Evolutionary conservation across 78 protist species (phyloP).

Genomic region (Dictyostelium citrinum): DNA sequence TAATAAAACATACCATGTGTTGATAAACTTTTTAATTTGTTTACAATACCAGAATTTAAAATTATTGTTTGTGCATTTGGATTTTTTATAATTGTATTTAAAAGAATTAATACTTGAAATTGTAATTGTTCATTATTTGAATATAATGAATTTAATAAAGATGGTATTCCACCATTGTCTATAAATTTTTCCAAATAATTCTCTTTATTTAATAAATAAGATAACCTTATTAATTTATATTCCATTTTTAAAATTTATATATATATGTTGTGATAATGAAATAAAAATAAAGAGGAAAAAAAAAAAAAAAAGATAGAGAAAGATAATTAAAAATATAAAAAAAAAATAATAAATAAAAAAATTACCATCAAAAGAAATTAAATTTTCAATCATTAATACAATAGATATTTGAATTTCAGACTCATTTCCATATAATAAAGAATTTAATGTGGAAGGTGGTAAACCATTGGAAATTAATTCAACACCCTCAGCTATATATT

Average conservation of each 20-base stretch:
- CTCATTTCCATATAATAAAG: conserved; percentile 50
- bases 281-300: neutral
- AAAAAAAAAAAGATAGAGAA: neutral
- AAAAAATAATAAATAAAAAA: neutral
- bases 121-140: conserved; percentile 67
- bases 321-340: neutral
- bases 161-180: conserved; percentile 22
- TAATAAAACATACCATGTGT: conserved; percentile 37
- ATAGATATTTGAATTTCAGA: conserved; percentile 28
- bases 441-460: neutral
- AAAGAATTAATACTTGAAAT: conserved; percentile 16
- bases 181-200: conserved; percentile 17
- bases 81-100: conserved; percentile 24
- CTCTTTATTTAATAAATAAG: conserved; percentile 9
- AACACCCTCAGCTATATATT: conserved; percentile 28
- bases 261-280: too few relatives aligned
- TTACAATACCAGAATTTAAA: conserved; percentile 40
- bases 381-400: conserved; percentile 13
- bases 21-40: conserved; percentile 50
- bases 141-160: conserved; percentile 51
- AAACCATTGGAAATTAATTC: conserved; percentile 4
- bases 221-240: neutral
- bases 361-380: conserved; percentile 26
- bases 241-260: neutral
- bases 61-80: conserved; percentile 7